Evolutionary conservation across 176 grass and related monocot genomes (phyloP), one percentile per base, ranked within the genome.

Genomic region (Triticum dicoccoides): DNA sequence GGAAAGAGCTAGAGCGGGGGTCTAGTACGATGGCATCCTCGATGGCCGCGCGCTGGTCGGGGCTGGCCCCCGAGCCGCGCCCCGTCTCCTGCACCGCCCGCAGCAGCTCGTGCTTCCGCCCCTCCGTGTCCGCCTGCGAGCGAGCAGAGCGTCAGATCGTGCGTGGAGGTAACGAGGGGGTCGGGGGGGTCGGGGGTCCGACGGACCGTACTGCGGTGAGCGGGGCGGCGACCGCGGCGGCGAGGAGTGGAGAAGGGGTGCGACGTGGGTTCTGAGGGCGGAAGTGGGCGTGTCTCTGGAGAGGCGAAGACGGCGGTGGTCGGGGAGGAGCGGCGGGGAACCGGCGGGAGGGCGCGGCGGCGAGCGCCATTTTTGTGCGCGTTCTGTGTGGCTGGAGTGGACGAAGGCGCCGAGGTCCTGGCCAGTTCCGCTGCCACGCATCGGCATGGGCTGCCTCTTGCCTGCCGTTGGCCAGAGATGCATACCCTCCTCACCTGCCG

Each of bases 1-100:
- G 30, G 17, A 75, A 66, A n/a, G 12, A 70, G 18, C 21, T 32
- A 77, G 58, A n/a, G 73, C 8, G 37, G 63, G 41, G 69, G 29
- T 30, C 14, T 80, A 67, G 27, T 65, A 98, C 93, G 29, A 94
- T 81, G 49, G 93, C 96, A 79, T 98, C 96, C 65, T 98, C 96
- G 74, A 98, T 92, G 88, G 82, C 75, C 14, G 92, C 94, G 49
- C 96, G 96, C 87, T 96, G 93, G 62, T 96, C 89, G 69, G 96
- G 33, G 38, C 79, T 90, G 38, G 91, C 79, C 25, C 49, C 33
- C 65, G 91, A 88, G n/a, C 96, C 96, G 21, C 93, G 91, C 76
- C 85, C 84, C 32, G 90, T 98, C 61, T 94, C 96, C 81, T 98
- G 96, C 39, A 98, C 91, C 58, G 79, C 75, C 32, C 89, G 90